Conservation (phyloP, 257 asterid genomes). For the Solanum pennellii region DNA sequence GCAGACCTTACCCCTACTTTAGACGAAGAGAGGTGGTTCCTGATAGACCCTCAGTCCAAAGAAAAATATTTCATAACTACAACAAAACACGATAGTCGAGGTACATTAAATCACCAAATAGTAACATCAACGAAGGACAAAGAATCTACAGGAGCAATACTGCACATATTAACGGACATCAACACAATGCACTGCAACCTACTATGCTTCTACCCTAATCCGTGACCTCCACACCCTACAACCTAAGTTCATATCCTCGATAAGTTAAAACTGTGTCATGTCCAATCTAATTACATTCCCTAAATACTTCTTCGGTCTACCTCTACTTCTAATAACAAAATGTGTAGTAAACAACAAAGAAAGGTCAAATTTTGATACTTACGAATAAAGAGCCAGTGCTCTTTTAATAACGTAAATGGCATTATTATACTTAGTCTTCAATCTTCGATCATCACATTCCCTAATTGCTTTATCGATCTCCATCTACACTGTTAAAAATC, state of each 20-base stretch:
- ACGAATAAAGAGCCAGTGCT: slow-evolving; percentile 86
- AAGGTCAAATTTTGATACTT: slow-evolving; percentile 7
- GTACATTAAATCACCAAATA: neutral
- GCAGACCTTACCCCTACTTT: neutral
- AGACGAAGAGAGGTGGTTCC: neutral
- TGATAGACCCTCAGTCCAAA: neutral
- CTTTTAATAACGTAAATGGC: slow-evolving; percentile 79
- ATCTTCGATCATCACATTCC: slow-evolving; percentile 61
- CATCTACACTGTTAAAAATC: slow-evolving; percentile 14
- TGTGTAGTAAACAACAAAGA: neutral
- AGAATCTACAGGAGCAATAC: neutral
- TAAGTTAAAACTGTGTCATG: neutral
- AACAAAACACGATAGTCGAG: neutral
- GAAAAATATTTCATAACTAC: neutral
- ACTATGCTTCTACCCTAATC: neutral
- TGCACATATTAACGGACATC: neutral
- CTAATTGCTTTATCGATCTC: slow-evolving; percentile 76
- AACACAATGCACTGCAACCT: neutral
- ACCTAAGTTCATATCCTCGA: neutral
- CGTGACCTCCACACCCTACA: neutral
- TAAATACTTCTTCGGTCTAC: neutral
- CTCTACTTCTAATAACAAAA: neutral
- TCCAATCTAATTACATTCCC: neutral
- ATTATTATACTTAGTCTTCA: slow-evolving; percentile 78
- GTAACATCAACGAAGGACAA: neutral